A percentile compares a stretch with the other conserved stretches of the same genome.
Evolutionary conservation across 768 basidiomycete species (phyloP).

Genomic region (Exidia glandulosa): DNA sequence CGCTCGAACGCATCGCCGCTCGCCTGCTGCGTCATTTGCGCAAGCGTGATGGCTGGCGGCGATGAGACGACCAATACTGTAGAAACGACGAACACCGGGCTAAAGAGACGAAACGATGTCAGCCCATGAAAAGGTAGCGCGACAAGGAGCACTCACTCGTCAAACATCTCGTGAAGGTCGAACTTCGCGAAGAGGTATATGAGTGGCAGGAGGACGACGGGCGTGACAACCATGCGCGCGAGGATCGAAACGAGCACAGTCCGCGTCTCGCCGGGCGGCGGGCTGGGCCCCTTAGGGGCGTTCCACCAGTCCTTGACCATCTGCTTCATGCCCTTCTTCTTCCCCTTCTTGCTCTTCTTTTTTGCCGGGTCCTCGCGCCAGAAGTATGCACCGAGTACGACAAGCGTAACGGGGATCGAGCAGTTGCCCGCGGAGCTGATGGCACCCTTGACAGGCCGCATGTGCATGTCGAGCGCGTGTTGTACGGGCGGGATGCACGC

Average conservation of each 20-base stretch:
- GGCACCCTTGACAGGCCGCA: constrained; percentile 58
- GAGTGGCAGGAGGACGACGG: constrained; percentile 64
- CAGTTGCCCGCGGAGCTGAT: constrained; percentile 60
- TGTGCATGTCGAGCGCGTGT: constrained; percentile 48
- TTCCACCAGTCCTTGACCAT: constrained; percentile 1
- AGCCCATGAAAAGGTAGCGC: constrained; percentile 4
- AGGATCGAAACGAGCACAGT: constrained; percentile 78
- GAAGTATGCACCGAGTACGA: constrained; percentile 92
- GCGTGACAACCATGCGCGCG: constrained; percentile 80
- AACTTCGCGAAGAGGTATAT: constrained; percentile 51
- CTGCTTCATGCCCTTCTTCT: constrained; percentile 1
- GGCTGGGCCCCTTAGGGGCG: neutral
- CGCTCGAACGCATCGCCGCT: constrained; percentile 85
- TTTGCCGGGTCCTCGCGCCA: constrained; percentile 20
- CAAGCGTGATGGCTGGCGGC: constrained; percentile 68
- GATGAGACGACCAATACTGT: constrained; percentile 74
- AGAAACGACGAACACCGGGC: constrained; percentile 80
- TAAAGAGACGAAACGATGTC: constrained; percentile 24
- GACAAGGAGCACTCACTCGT: constrained; percentile 47
- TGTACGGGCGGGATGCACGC: constrained; percentile 72
- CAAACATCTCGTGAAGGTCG: constrained; percentile 52
- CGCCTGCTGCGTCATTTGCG: constrained; percentile 78
- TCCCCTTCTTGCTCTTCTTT: constrained; percentile 14
- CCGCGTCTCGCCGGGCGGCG: constrained; percentile 54
- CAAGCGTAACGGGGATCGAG: constrained; percentile 77